Evolutionary conservation across 192 early-diverging fungal genomes (phyloP).

Genomic region (Linnemannia elongata): DNA sequence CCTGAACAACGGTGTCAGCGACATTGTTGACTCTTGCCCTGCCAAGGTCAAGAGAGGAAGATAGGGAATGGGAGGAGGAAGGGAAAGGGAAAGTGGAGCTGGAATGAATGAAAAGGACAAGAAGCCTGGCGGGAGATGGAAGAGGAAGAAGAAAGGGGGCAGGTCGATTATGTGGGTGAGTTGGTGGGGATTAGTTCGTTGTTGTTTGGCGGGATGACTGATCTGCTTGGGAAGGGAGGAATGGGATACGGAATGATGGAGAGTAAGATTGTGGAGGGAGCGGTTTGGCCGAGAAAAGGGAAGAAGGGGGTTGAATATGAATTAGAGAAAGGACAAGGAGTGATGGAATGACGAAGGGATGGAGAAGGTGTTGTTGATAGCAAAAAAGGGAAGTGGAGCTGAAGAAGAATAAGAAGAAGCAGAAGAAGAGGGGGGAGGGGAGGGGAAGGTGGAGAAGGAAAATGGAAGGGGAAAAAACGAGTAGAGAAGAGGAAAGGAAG

Average conservation of each 20-base stretch:
- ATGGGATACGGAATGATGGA: too few relatives aligned
- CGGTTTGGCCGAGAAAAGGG: too few relatives aligned
- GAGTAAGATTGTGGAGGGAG: too few relatives aligned
- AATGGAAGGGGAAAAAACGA: background rate
- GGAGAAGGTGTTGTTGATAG: background rate
- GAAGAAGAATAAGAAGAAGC: background rate
- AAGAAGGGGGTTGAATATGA: too few relatives aligned
- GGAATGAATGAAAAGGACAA: constrained; percentile 2
- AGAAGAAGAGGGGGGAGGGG: background rate
- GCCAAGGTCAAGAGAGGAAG: background rate
- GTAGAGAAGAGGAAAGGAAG: background rate
- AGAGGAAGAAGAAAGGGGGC: background rate
- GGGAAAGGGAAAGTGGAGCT: background rate
- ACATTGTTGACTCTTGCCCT: constrained; percentile 1
- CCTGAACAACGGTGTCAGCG: background rate
- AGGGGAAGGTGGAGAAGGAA: background rate
- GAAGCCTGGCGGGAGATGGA: background rate
- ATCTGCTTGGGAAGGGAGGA: background rate
- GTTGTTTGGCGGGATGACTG: constrained; percentile 2
- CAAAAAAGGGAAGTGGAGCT: background rate
- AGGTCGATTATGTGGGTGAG: background rate
- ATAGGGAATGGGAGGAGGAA: background rate
- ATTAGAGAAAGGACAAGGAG: background rate
- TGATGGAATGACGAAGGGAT: background rate
- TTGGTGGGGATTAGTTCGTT: background rate